Conservation (phyloP, 169 alveolate species). For the Theileria equi region DNA sequence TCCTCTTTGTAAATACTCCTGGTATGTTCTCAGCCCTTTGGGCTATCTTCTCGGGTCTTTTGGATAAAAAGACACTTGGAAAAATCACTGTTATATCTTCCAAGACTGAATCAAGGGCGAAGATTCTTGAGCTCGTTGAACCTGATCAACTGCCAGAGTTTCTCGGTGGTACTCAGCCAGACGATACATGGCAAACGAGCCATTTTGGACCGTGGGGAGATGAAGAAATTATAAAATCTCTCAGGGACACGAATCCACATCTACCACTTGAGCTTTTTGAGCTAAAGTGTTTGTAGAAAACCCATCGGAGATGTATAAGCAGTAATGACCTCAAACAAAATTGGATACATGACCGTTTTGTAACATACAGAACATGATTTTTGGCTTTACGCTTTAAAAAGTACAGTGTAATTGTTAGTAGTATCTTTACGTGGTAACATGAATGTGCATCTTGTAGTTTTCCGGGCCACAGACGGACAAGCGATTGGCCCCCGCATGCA, state of each 20-base stretch:
- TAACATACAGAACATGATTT: no score
- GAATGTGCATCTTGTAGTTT: no score
- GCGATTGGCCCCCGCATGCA: no score
- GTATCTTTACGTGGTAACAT: no score
- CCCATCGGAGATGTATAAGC: no score
- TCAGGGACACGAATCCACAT: slow-evolving; percentile 36
- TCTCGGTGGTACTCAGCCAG: slow-evolving; percentile 69
- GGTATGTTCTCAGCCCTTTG: slow-evolving; percentile 86
- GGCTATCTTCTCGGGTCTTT: slow-evolving; percentile 82
- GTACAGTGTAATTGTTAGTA: no score
- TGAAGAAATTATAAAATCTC: slow-evolving; percentile 35
- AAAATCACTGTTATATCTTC: slow-evolving; percentile 83
- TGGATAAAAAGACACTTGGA: slow-evolving; percentile 85
- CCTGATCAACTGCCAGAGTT: slow-evolving; percentile 71
- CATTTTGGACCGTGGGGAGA: slow-evolving; percentile 65
- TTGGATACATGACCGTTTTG: no score
- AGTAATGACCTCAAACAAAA: no score
- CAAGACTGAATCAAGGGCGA: slow-evolving; percentile 58
- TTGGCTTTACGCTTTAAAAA: no score
- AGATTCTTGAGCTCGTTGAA: slow-evolving; percentile 61
- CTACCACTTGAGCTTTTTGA: slow-evolving; percentile 49
- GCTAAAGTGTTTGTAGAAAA: slow-evolving; percentile 11
- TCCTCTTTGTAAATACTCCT: slow-evolving; percentile 87
- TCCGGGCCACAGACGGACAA: no score
- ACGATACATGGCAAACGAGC: slow-evolving; percentile 46